Evolutionary conservation across 108 stramenopile species (phyloP), one percentile per base, ranked within the genome.

Genomic region (Asterionellopsis glacialis): DNA sequence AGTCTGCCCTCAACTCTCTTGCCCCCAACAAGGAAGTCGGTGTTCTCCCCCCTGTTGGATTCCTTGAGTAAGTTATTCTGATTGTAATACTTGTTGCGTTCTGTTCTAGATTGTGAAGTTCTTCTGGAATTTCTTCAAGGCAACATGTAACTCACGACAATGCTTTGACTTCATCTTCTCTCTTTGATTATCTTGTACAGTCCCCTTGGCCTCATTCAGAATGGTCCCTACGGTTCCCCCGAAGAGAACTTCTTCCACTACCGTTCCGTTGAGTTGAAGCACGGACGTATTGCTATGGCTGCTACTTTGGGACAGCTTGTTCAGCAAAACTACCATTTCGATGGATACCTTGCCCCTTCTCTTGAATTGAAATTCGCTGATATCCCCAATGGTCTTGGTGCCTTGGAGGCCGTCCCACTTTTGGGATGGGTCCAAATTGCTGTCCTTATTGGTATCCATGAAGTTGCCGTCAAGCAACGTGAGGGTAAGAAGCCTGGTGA

Each of bases 341-440:
- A 64, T 27, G 80, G 77, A 57, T 61, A 74, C 60, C 64, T 93
- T 53, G 52, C 83, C 51, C 63, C 74, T 27, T 68, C 40, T 24
- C 57, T 16, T 67, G 70, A 79, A 57, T 61, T 89, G 33, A 79
- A 84, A 48, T 92, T 88, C 73, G 76, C 74, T 11, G 87, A 90
- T 67, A 60, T 88, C 57, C 90, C 90, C 45, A 90, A 82, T 56
- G 94, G 94, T 39, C 51, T 86, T 49, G 91, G 59, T 42, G 94
- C 86, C 49, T 63, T 88, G 19, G 57, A 64, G 45, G 79, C 73
- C 59, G 69, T 91, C 71, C 93, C 93, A 43, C 62, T 76, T 14
- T 67, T 63, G n/a, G 93, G 93, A 49, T 74, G 81, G 66, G 80
- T 71, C 24, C 93, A 94, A 72, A 91, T 91, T 54, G 53, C 88